Evolutionary conservation across 2,329 filamentous ascomycete species (phyloP), one percentile per base, ranked within the genome.

Genomic region (Scedosporium boydii): DNA sequence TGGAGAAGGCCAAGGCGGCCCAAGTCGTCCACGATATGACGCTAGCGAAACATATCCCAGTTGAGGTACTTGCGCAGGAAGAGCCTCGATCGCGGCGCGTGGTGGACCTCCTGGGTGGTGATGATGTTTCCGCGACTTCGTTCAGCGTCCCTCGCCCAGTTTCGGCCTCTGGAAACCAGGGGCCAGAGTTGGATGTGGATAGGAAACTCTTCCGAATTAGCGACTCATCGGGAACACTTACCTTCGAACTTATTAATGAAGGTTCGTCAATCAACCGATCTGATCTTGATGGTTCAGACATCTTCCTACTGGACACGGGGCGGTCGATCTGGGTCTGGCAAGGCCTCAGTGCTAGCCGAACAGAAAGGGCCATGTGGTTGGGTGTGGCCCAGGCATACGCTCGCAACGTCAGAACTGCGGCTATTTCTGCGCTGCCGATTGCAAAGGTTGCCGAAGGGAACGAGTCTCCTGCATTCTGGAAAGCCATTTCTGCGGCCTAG

Each of bases 1-100:
- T 88, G 83, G 87, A 89, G 69, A 88, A 87, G 74, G 82, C 82
- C 55, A 87, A 86, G 73, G 84, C 85, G 0, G 86, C 86, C 0
- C 84, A 87, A 70, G 84, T 88, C 2, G 86, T 88, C 4, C 81
- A 87, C 67, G 83, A 87, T 64, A 78, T 86, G 79, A 87, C 82
- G 0, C 72, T 83, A 6, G 84, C 84, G 12, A 88, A 88, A 69
- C 82, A 86, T 65, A 70, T 83, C 55, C 83, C 88, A 61, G 84
- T 88, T 27, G 85, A 89, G 70, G 86, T 89, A 7, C 69, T 89
- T 5, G 78, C 84, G 0, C 85, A 88, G 69, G 73, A 77, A 0
- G 87, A 89, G 65, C 79, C 80, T 23, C 76, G 82, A 16, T 80
- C 82, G 1, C 75, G 75, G 27, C 70, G 83, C 14, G 72, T 89